Evolutionary conservation across 306 rosid species (phyloP), one percentile per base, ranked within the genome.

Genomic region (Quercus dentata): DNA sequence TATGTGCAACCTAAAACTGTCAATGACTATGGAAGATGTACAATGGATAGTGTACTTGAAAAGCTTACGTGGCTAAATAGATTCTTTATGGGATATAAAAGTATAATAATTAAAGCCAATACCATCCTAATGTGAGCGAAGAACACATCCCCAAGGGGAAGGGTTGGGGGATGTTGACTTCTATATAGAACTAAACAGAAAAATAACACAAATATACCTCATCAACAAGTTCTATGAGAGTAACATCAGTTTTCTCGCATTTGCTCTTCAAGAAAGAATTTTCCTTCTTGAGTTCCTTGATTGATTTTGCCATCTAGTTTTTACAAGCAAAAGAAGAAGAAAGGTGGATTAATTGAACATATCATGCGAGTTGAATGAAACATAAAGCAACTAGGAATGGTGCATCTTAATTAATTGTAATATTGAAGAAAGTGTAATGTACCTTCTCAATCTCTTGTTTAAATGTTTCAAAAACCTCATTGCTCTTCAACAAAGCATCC

Each of bases 241-340:
- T 92, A 71, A 92, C 44, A 78, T 94, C 99, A 70, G 99, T 87
- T 78, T 90, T 91, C 79, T 94, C 97, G 19, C 91, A 80, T 86
- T 94, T 94, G 86, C 94, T 91, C 92, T 86, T 94, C 97, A 94
- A 81, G 87, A 92, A 92, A 55, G 86, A 83, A 79, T 94, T 94
- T 87, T 94, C 99, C 91, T 92, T 92, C 89, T 89, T 90, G 81
- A 92, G 97, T 80, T 94, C 97, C 92, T 92, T 94, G 88, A 85
- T 91, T 77, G 97, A 94, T 85, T 92, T 94, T 5, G 97, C 84
- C 99, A 89, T 94, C 99, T 94, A 84, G 46, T 62, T 82, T 77
- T 87, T 78, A 14, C 51, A 81, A 51, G 67, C 64, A 83, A 28
- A 80, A 77, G 4, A 83, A 30, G 73, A n/a, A 70, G 84, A 76